A percentile compares a stretch with the other conserved stretches of the same genome.
Conservation (phyloP, 441 rosid genomes). For the Croton setiger region DNA sequence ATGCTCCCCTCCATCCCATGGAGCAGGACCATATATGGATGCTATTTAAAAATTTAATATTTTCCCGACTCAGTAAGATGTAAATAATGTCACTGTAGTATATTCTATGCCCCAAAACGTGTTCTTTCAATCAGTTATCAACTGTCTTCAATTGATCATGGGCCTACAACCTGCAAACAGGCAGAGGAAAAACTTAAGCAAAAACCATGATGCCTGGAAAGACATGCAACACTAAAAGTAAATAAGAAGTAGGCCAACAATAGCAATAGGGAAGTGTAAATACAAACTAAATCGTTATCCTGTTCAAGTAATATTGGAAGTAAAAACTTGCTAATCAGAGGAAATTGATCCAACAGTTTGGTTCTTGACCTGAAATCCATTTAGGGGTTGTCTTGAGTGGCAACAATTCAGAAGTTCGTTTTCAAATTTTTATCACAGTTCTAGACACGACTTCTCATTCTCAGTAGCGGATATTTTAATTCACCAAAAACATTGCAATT, state of each 20-base stretch:
- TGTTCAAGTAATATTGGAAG: neutral
- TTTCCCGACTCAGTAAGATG: slow-evolving; percentile 3
- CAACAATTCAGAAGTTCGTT: too few species aligned
- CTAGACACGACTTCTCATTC: neutral
- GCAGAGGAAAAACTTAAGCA: neutral
- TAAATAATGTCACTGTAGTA: slow-evolving; percentile 11
- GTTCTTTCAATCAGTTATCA: slow-evolving; percentile 9
- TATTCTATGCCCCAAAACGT: neutral
- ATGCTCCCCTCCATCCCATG: slow-evolving; percentile 62
- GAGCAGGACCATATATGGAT: slow-evolving; percentile 13
- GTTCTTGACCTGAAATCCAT: too few species aligned
- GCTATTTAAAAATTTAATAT: slow-evolving; percentile 15
- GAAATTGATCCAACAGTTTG: too few species aligned
- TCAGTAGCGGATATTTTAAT: neutral
- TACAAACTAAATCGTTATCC: neutral
- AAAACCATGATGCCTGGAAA: neutral
- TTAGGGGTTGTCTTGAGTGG: too few species aligned
- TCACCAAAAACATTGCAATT: neutral
- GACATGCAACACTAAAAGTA: neutral
- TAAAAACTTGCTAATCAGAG: neutral
- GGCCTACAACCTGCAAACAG: neutral
- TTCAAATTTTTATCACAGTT: too few species aligned
- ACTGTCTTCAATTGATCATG: slow-evolving; percentile 6
- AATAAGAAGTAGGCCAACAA: neutral
- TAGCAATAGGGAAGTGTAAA: neutral